A percentile compares a stretch with the other conserved stretches of the same genome.
Evolutionary conservation across 306 rosid genomes (phyloP).

Genomic region (Ceratonia siliqua): DNA sequence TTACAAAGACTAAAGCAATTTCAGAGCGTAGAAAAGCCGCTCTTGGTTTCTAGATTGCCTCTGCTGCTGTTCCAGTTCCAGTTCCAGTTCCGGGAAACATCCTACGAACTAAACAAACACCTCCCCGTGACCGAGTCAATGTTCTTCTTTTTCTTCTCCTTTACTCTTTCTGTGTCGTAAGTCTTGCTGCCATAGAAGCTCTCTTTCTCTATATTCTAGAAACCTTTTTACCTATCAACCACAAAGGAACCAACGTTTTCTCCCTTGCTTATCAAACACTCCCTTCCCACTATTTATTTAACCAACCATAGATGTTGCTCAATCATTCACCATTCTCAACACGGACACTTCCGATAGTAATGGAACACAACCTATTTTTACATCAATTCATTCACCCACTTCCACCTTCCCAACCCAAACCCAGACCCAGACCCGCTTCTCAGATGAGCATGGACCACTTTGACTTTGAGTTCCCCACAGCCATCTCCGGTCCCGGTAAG

Average conservation of each 20-base stretch:
- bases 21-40: neutral
- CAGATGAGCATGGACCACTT: neutral
- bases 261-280: neutral
- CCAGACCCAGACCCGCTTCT: neutral
- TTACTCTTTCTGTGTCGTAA: neutral
- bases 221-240: neutral
- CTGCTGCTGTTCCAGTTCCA: no score
- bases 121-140: neutral
- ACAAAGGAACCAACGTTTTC: no score
- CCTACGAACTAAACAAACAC: neutral
- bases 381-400: neutral
- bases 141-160: neutral
- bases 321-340: neutral
- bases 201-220: neutral
- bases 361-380: neutral
- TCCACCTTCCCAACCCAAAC: neutral
- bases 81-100: neutral
- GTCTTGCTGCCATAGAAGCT: no score
- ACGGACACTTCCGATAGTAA: neutral
- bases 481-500: neutral
- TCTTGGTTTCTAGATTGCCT: neutral
- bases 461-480: slow-evolving; percentile 9
- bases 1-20: neutral
- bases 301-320: neutral
- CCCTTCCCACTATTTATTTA: neutral